Conservation (phyloP, 2,329 filamentous ascomycete genomes). For the Fonsecaea nubica region DNA sequence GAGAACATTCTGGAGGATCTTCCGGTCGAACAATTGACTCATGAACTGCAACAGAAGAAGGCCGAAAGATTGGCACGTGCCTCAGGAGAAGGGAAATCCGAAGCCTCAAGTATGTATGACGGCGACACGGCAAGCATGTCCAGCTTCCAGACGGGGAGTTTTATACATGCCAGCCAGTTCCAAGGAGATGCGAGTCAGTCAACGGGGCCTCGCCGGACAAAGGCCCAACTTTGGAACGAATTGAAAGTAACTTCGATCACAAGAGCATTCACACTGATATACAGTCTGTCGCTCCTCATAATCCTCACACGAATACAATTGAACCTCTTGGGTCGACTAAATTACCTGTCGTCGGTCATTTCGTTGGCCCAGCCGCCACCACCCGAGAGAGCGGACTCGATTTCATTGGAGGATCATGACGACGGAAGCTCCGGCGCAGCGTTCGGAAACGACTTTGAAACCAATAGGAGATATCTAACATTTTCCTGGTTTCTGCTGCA, state of each 20-base stretch:
- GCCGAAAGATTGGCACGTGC: slow-evolving; percentile 62
- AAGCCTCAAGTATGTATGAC: slow-evolving; percentile 73
- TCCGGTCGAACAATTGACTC: slow-evolving; percentile 89
- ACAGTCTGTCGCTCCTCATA: slow-evolving; percentile 85
- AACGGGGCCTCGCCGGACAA: slow-evolving; percentile 69
- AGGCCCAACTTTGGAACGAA: slow-evolving; percentile 95
- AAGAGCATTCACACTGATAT: slow-evolving; percentile 86
- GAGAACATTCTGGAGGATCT: slow-evolving; percentile 86
- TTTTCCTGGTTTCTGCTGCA: slow-evolving; percentile 99
- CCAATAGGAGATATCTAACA: slow-evolving; percentile 90
- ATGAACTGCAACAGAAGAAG: slow-evolving; percentile 94
- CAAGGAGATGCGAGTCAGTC: slow-evolving; percentile 54
- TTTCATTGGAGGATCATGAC: slow-evolving; percentile 91
- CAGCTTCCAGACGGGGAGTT: slow-evolving; percentile 81
- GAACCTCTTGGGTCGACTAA: slow-evolving; percentile 92
- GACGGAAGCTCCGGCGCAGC: slow-evolving; percentile 80
- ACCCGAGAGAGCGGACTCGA: slow-evolving; percentile 55
- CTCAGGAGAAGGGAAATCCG: slow-evolving; percentile 63
- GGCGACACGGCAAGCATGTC: slow-evolving; percentile 80
- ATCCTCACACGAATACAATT: slow-evolving; percentile 94
- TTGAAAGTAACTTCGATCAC: slow-evolving; percentile 93
- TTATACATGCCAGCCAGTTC: slow-evolving; percentile 80
- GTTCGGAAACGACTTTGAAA: slow-evolving; percentile 93
- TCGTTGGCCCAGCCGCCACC: slow-evolving; percentile 81
- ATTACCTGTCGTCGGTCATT: slow-evolving; percentile 94